Evolutionary conservation across 768 basidiomycete species (phyloP).

Genomic region (Epithele typhae): DNA sequence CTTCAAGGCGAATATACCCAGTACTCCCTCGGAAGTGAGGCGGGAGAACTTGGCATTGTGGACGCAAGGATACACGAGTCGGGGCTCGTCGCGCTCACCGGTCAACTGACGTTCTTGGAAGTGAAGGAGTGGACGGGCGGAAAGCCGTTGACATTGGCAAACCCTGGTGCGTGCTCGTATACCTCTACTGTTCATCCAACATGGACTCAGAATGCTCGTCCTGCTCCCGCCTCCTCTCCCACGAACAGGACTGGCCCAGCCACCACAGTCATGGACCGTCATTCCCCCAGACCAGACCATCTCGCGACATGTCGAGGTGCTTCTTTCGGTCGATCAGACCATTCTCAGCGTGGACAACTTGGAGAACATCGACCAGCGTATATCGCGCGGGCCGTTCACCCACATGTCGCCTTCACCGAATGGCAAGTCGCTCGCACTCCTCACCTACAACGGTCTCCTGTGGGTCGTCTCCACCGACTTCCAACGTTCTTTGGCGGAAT

Average conservation of each 20-base stretch:
- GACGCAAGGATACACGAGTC: slow-evolving; percentile 84
- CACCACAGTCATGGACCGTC: slow-evolving; percentile 81
- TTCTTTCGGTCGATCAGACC: slow-evolving; percentile 76
- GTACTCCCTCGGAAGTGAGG: slow-evolving; percentile 78
- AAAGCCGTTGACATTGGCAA: slow-evolving; percentile 67
- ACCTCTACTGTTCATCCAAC: neutral
- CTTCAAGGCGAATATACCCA: slow-evolving; percentile 83
- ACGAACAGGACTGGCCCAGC: slow-evolving; percentile 63
- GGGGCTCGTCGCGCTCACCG: slow-evolving; percentile 83
- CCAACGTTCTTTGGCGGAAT: slow-evolving; percentile 83
- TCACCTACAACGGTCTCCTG: slow-evolving; percentile 67
- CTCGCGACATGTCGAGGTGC: slow-evolving; percentile 85
- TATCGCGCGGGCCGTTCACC: slow-evolving; percentile 85
- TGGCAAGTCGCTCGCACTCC: slow-evolving; percentile 84
- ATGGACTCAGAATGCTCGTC: neutral
- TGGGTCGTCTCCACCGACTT: slow-evolving; percentile 98
- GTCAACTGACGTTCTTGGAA: slow-evolving; percentile 71
- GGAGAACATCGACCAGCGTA: slow-evolving; percentile 82
- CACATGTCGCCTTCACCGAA: slow-evolving; percentile 90
- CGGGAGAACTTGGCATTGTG: slow-evolving; percentile 74
- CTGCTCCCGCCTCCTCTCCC: neutral
- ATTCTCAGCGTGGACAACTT: slow-evolving; percentile 86
- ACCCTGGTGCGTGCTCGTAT: slow-evolving; percentile 53
- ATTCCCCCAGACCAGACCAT: slow-evolving; percentile 88
- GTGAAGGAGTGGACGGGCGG: slow-evolving; percentile 86